Base-by-base conservation (phyloP, 257 asterid genomes). In the Przewalskia tangutica region DNA sequence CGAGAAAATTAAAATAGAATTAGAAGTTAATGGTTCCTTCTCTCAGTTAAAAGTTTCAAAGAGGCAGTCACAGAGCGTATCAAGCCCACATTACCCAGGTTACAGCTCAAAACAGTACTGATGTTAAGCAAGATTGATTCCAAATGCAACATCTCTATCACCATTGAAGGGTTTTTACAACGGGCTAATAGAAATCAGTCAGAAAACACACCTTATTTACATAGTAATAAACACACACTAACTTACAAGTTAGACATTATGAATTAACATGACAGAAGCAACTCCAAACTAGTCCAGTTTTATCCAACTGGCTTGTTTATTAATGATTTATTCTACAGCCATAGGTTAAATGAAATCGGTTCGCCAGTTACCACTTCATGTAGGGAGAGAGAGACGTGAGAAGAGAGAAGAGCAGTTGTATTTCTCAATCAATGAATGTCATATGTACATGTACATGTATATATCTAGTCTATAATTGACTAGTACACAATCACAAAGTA, bases 291-390 rank as follows among this genome's bases (percentile, higher is more conserved):
- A 73, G 79, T 48, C 44, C 20, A 73, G 44, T 50, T 48, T 50
- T 16, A 50, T 73, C 79, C 3, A 60, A 48, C 44, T 3, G 3
- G 12, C 38, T 73, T 13, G 8, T 48, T 73, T 73, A 73, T 73
- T 73, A 23, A 48, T 23, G 3, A 73, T 73, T 73, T 73, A 73
- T 79, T 79, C 82, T 27, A 44, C 6, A 32, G 77, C 5, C 81
- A 79, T 55, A 56, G 42, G 77, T 46, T 55, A 54, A 63, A 79
- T 11, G 7, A 18, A 34, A 70, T 44, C 55, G 8, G 68, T 66
- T 38, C 40, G 53, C 56, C 65, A 67, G 81, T 76, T 82, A 85
- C 46, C 77, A 80, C 23, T 38, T 65, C 55, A 20, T 66, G 66
- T 44, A 20, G 55, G 66, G 13, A 73, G 79, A n/a, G n/a, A n/a